Evolutionary conservation across 2,329 filamentous ascomycete genomes (phyloP).

Genomic region (Eutypa lata): DNA sequence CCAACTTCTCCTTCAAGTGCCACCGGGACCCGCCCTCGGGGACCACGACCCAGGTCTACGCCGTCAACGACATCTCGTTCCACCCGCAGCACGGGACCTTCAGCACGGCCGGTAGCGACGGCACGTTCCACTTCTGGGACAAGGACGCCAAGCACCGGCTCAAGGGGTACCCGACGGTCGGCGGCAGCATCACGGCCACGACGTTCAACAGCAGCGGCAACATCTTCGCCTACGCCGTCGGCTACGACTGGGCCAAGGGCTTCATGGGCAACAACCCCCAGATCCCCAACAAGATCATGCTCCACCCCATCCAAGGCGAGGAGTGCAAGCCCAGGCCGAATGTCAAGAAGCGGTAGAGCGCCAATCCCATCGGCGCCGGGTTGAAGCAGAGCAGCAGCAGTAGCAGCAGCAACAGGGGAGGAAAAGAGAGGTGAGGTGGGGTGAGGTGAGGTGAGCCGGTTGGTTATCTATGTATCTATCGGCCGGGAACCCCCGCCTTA

Average conservation of each 20-base stretch:
- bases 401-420: too few species aligned
- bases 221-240: constrained; percentile 85
- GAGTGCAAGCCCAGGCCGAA: constrained; percentile 61
- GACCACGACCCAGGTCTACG: constrained; percentile 84
- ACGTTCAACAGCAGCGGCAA: constrained; percentile 85
- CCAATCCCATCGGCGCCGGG: not conserved
- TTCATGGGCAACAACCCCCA: constrained; percentile 77
- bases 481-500: too few species aligned
- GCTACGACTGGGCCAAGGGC: constrained; percentile 98
- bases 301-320: constrained; percentile 68
- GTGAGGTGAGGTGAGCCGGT: too few species aligned
- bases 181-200: constrained; percentile 84
- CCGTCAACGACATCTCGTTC: constrained; percentile 97
- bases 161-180: constrained; percentile 82
- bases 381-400: too few species aligned
- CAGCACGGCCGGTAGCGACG: constrained; percentile 90
- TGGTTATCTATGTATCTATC: not conserved
- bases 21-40: constrained; percentile 77
- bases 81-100: constrained; percentile 98
- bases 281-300: constrained; percentile 77
- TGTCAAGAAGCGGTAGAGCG: constrained; percentile 54
- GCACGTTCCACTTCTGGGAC: constrained; percentile 97
- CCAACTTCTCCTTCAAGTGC: constrained; percentile 99
- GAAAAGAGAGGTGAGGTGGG: too few species aligned
- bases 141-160: constrained; percentile 85